phyloP scores from a whole-genome alignment of 495 filamentous ascomycete species.

The Neurospora sp. region DNA sequence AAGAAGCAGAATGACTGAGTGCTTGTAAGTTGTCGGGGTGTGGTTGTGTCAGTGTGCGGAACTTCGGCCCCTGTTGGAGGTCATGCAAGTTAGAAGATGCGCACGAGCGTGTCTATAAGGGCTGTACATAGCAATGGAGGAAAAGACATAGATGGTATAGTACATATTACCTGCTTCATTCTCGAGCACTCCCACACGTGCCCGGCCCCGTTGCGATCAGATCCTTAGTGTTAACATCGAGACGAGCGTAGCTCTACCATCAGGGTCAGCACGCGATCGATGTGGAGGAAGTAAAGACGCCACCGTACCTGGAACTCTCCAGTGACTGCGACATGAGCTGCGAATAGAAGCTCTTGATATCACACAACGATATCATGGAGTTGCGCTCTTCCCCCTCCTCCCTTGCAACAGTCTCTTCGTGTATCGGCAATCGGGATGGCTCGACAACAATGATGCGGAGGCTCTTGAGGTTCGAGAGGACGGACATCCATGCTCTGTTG shows the following conservation, averaged over 20 bases:
- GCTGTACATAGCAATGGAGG: neutral
- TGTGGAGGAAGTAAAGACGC: neutral
- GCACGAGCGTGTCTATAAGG: neutral
- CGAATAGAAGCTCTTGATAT: neutral
- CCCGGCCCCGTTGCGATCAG: neutral
- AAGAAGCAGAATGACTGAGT: conserved; percentile 16
- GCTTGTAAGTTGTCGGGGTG: conserved; percentile 2
- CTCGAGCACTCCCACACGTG: neutral
- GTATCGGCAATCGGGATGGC: neutral
- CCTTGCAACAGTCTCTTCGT: neutral
- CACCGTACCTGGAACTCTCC: neutral
- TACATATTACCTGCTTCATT: neutral
- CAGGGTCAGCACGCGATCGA: neutral
- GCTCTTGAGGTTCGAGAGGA: neutral
- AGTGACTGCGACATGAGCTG: neutral
- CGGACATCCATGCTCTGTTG: neutral
- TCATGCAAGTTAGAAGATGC: neutral
- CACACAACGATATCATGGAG: neutral
- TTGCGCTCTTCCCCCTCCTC: neutral
- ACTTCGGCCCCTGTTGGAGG: neutral
- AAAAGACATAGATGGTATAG: neutral
- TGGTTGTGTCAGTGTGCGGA: neutral
- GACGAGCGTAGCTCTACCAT: neutral
- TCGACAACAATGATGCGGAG: neutral
- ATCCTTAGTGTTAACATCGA: neutral